Base-by-base conservation (phyloP, 2,329 filamentous ascomycete species). In the Talaromyces piceae region DNA sequence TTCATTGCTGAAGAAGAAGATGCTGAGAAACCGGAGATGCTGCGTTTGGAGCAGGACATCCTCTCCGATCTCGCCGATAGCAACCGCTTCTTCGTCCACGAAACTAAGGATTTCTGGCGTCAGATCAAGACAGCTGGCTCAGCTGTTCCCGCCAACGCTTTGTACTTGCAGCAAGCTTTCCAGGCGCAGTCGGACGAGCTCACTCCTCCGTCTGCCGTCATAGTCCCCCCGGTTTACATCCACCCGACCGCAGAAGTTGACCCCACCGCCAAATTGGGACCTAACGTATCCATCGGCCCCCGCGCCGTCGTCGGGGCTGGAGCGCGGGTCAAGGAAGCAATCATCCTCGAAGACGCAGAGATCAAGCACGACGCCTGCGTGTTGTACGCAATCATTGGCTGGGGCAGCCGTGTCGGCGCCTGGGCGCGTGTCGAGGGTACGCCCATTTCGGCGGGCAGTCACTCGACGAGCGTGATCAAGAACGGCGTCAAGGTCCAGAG, bases 91-190 rank as follows among this genome's bases (percentile, higher is more conserved):
- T 97, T 90, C 73, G 93, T 97, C 27, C 87, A 95, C 70, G 93
- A 98, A 77, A 97, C 91, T 59, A 95, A 94, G 76, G 93, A 97
- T 70, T 98, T 98, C 73, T 98, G 93, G 93, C 89, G 93, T 62
- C 93, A 98, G 78, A 97, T 98, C 81, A 98, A 98, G 81, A 96
- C 93, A 1, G 93, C 93, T 54, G 93, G 93, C 54, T 97, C 91
- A 5, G 93, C 93, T 46, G 90, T 98, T 25, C 93, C 93, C 13
- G 93, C 93, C 57, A 97, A 97, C 65, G 93, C 93, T 12, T 81
- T 98, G 28, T 98, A 98, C 73, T 82, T 98, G 50, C 89, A 94
- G 68, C 89, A 96, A 76, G 91, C 93, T 18, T 86, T 86, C 77
- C 91, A 97, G 73, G 80, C 78, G 41, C 83, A 83, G 59, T 89